phyloP scores from a whole-genome alignment of 2,329 filamentous ascomycete genomes.

The Bipolaris gigantea region DNA sequence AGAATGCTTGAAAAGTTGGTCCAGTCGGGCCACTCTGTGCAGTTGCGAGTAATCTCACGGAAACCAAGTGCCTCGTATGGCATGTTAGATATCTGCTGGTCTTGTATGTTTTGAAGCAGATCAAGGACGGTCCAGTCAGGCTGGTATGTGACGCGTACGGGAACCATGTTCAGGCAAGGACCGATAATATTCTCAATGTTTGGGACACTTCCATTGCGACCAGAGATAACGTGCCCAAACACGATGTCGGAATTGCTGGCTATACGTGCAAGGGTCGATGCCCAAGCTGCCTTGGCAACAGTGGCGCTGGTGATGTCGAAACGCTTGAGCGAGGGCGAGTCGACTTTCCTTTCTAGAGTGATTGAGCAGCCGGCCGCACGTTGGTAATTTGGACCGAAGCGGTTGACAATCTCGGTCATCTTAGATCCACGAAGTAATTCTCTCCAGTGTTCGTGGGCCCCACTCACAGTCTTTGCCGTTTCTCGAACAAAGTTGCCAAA shows the following conservation, averaged over 20 bases:
- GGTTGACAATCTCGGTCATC: slow-evolving; percentile 41
- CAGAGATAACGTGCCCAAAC: slow-evolving; percentile 49
- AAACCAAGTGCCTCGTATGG: slow-evolving; percentile 41
- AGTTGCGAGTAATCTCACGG: slow-evolving; percentile 39
- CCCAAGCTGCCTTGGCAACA: slow-evolving; percentile 53
- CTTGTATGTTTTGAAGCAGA: slow-evolving; percentile 47
- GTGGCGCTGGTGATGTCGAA: slow-evolving; percentile 47
- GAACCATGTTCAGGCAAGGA: slow-evolving; percentile 49
- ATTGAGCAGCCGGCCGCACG: slow-evolving; percentile 35
- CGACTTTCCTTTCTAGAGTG: slow-evolving; percentile 31
- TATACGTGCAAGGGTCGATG: slow-evolving; percentile 44
- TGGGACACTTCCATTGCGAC: slow-evolving; percentile 44
- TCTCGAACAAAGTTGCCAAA: slow-evolving; percentile 38
- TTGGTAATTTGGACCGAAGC: slow-evolving; percentile 39
- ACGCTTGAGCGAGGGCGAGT: slow-evolving; percentile 23
- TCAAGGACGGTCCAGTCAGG: slow-evolving; percentile 42
- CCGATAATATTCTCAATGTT: slow-evolving; percentile 47
- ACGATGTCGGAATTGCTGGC: slow-evolving; percentile 46
- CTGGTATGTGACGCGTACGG: slow-evolving; percentile 45
- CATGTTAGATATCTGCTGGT: slow-evolving; percentile 49
- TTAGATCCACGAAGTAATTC: slow-evolving; percentile 36
- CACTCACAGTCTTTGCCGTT: slow-evolving; percentile 31
- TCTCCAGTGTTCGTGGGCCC: slow-evolving; percentile 38
- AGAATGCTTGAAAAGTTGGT: slow-evolving; percentile 41
- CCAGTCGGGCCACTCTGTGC: slow-evolving; percentile 44